phyloP scores from a whole-genome alignment of 768 basidiomycete species.

The Crepidotus variabilis region DNA sequence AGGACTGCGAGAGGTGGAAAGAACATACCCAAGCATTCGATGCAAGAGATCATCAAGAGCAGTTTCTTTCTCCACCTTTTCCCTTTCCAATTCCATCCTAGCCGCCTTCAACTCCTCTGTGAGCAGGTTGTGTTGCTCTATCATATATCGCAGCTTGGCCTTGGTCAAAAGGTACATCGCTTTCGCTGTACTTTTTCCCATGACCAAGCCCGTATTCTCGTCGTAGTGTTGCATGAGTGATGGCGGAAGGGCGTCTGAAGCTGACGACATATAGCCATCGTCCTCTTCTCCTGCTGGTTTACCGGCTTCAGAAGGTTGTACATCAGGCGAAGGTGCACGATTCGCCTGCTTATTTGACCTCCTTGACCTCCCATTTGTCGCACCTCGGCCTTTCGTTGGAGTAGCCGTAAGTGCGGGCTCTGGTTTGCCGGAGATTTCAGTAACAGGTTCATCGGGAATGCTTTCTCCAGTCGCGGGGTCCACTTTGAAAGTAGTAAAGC shows the following conservation, averaged over 20 bases:
- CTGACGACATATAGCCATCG: conserved; percentile 31
- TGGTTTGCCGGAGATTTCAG: not conserved
- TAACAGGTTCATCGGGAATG: conserved; percentile 26
- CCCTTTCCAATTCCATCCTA: conserved; percentile 46
- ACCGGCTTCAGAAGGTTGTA: conserved; percentile 8
- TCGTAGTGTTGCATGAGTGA: conserved; percentile 50
- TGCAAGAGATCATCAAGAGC: conserved; percentile 45
- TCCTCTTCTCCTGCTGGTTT: conserved; percentile 26
- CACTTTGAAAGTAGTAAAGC: conserved; percentile 63
- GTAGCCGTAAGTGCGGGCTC: conserved; percentile 5
- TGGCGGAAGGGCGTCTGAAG: conserved; percentile 47
- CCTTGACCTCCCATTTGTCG: conserved; percentile 16
- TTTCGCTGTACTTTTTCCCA: conserved; percentile 66
- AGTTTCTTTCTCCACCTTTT: conserved; percentile 58
- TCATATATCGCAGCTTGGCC: conserved; percentile 69
- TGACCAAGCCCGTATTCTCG: conserved; percentile 56
- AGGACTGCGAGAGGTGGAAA: not conserved
- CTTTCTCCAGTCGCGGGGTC: conserved; percentile 45
- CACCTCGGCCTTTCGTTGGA: conserved; percentile 9
- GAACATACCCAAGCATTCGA: conserved; percentile 24
- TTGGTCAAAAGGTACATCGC: conserved; percentile 72
- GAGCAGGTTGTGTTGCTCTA: conserved; percentile 65
- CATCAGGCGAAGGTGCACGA: conserved; percentile 16
- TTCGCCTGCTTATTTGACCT: conserved; percentile 12
- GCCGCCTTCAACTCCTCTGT: conserved; percentile 59